phyloP scores from a whole-genome alignment of 441 rosid genomes.

The Syzygium malaccense region DNA sequence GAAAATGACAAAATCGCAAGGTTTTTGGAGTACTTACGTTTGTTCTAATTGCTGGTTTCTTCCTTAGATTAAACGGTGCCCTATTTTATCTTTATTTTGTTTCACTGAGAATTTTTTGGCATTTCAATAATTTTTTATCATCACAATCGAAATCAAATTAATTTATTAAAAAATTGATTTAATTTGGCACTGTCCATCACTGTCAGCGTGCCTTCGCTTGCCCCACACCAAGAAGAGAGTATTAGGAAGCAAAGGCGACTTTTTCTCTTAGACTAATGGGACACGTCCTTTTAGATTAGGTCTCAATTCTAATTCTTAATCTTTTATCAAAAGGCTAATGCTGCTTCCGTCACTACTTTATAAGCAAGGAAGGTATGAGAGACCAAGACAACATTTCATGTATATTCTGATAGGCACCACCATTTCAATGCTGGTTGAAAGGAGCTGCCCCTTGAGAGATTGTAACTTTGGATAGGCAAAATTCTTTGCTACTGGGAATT shows the following conservation, averaged over 20 bases:
- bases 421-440: not conserved
- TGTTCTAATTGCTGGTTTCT: slow-evolving; percentile 6
- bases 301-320: not conserved
- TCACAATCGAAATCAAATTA: not conserved
- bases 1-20: not conserved
- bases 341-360: slow-evolving; percentile 1
- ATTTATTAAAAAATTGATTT: not conserved
- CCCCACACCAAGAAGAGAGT: not conserved
- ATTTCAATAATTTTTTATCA: slow-evolving; percentile 1
- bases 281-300: slow-evolving; percentile 19
- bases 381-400: not conserved
- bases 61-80: not conserved
- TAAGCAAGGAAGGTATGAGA: not conserved
- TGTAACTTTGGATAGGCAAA: not conserved
- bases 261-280: slow-evolving; percentile 6
- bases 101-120: not conserved
- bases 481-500: not conserved
- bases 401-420: not conserved
- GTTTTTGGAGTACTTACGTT: not conserved
- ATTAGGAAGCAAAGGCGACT: not conserved
- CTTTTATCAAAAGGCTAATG: not conserved
- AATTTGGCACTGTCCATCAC: slow-evolving; percentile 7
- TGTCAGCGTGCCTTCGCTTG: slow-evolving; percentile 21
- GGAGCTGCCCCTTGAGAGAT: not conserved
- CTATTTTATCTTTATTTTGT: not conserved